phyloP scores from a whole-genome alignment of 148 eudicot genomes.

The Simmondsia chinensis region DNA sequence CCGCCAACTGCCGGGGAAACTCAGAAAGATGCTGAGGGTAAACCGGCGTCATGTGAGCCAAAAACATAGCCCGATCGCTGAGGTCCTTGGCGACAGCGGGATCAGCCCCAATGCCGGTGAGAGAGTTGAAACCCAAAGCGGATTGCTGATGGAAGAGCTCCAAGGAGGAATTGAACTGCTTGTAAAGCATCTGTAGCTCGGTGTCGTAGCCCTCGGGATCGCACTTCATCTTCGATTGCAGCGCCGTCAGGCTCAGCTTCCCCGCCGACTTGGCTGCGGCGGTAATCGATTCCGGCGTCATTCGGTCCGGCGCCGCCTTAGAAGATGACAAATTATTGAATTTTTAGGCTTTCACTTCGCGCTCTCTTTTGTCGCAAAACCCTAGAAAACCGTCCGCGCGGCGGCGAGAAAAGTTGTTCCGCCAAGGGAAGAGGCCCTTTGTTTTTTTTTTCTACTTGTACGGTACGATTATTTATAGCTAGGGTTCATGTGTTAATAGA shows the following conservation, averaged over 20 bases:
- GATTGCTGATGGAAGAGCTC: slow-evolving; percentile 74
- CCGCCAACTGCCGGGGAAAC: slow-evolving; percentile 50
- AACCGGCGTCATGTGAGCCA: slow-evolving; percentile 71
- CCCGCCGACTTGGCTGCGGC: slow-evolving; percentile 56
- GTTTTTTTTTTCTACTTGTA: no score
- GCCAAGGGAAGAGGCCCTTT: no score
- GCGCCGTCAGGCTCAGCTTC: slow-evolving; percentile 45
- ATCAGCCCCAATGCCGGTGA: slow-evolving; percentile 52
- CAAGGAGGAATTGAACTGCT: slow-evolving; percentile 68
- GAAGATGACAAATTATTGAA: no score
- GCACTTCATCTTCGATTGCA: slow-evolving; percentile 87
- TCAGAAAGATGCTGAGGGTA: slow-evolving; percentile 38
- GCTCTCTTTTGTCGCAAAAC: no score
- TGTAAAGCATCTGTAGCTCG: slow-evolving; percentile 47
- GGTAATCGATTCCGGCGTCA: slow-evolving; percentile 39
- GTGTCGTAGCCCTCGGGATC: slow-evolving; percentile 73
- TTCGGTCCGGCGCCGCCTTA: no score
- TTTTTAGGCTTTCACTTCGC: no score
- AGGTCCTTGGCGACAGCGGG: slow-evolving; percentile 58
- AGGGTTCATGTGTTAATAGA: no score
- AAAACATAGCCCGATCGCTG: slow-evolving; percentile 64
- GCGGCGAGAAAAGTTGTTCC: no score
- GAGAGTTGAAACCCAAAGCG: slow-evolving; percentile 65
- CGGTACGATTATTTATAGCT: no score
- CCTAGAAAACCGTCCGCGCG: no score